phyloP scores from a whole-genome alignment of 495 filamentous ascomycete genomes.

The Choiromyces venosus region DNA sequence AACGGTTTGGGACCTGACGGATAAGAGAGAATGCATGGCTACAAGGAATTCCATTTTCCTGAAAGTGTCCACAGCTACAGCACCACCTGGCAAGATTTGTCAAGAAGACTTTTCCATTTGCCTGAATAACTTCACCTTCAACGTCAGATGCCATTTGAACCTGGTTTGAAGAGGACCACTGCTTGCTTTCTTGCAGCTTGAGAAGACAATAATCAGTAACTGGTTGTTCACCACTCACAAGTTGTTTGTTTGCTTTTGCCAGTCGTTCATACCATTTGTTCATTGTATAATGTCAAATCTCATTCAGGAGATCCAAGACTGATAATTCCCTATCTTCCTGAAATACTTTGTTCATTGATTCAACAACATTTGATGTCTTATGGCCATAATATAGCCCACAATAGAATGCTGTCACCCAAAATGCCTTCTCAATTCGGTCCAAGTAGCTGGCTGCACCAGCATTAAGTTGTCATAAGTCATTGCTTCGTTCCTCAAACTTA shows the following conservation, averaged over 20 bases:
- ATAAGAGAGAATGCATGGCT: conserved; percentile 12
- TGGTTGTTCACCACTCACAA: neutral
- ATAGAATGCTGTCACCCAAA: too few species aligned
- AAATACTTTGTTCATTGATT: too few species aligned
- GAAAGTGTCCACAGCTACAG: conserved; percentile 8
- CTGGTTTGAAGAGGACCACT: conserved; percentile 4
- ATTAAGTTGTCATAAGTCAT: too few species aligned
- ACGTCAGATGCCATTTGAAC: neutral
- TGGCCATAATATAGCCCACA: too few species aligned
- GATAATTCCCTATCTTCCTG: too few species aligned
- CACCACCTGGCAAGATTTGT: neutral
- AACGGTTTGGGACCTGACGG: neutral
- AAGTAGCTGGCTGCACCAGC: too few species aligned
- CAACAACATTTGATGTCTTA: too few species aligned
- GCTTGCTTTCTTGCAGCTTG: neutral
- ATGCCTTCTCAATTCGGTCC: too few species aligned
- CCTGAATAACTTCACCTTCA: neutral
- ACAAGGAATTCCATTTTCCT: conserved; percentile 18
- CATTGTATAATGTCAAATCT: too few species aligned
- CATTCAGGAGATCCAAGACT: too few species aligned
- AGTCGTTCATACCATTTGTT: too few species aligned
- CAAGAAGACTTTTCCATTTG: neutral
- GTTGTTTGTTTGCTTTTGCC: neutral
- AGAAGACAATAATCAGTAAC: conserved; percentile 9
- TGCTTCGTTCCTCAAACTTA: too few species aligned